Evolutionary conservation across 768 basidiomycete genomes (phyloP).

Genomic region (Leccinum broughii): DNA sequence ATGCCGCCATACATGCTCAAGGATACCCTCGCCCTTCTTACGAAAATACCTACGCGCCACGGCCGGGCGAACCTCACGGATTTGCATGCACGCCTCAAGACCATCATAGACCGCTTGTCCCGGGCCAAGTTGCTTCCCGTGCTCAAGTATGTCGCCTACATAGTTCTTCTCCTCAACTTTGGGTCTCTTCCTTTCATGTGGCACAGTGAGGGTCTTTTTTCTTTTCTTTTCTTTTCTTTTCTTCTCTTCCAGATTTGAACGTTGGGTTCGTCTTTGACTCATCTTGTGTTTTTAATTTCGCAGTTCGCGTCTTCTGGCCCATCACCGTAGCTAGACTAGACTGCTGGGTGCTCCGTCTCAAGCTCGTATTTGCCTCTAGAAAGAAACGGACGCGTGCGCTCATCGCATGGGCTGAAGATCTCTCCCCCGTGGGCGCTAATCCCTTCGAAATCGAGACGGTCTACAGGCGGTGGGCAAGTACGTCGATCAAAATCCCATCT

Average conservation of each 20-base stretch:
- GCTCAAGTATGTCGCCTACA: slow-evolving; percentile 20
- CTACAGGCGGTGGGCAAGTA: slow-evolving; percentile 57
- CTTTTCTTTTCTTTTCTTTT: too few relatives aligned
- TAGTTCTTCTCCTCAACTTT: slow-evolving; percentile 57
- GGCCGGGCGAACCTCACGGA: background rate
- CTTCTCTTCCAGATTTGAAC: background rate
- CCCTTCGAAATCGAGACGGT: slow-evolving; percentile 49
- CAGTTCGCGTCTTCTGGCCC: slow-evolving; percentile 57
- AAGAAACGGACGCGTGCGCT: slow-evolving; percentile 34
- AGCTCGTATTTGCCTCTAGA: slow-evolving; percentile 40
- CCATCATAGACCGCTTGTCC: slow-evolving; percentile 6
- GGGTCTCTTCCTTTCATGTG: slow-evolving; percentile 66
- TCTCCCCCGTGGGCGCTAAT: slow-evolving; percentile 54
- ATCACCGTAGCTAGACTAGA: slow-evolving; percentile 38
- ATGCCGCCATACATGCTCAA: slow-evolving; percentile 15
- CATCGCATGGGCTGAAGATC: slow-evolving; percentile 46
- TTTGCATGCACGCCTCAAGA: slow-evolving; percentile 6
- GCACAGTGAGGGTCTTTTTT: slow-evolving; percentile 54
- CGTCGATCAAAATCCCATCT: background rate
- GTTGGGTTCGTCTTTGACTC: background rate
- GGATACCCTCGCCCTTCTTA: slow-evolving; percentile 7
- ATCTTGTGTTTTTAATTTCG: background rate
- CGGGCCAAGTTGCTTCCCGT: slow-evolving; percentile 8
- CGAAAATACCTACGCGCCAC: slow-evolving; percentile 16
- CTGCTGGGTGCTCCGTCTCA: slow-evolving; percentile 34